Base-by-base conservation (phyloP, 805 yeast species). In the Spathaspora boniae region DNA sequence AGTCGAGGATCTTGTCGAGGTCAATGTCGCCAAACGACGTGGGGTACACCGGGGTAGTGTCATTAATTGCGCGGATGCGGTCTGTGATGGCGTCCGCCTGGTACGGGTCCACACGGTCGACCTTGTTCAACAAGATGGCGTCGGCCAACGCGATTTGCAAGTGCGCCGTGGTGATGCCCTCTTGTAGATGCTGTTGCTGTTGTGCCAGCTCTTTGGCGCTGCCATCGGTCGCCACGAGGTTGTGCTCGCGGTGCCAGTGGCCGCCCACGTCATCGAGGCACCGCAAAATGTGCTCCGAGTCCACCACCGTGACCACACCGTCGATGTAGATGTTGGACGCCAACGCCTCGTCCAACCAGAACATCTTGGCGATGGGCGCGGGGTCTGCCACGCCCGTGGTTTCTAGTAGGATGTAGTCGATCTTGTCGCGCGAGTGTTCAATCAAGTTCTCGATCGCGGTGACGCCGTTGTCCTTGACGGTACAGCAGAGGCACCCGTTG, bases 301-400 rank as follows among this genome's bases (percentile, higher is more conserved):
- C 98, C 27, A 93, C 65, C 2, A 91, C 97, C 0, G 96, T 84
- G 9, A 93, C 74, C 4, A 91, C 86, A 0, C 96, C 96, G 58
- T 91, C 98, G 21, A 93, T 81, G 54, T 86, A 85, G 2, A 93
- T 87, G 46, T 80, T 81, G 4, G 95, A 80, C 11, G 81, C 72
- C 39, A 93, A 66, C 0, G 89, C 97, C 16, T 86, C 91, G 56
- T 93, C 98, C 20, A 89, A 70, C 98, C 98, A 93, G 60, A 93
- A 93, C 96, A 91, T 91, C 44, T 80, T 77, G 4, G 97, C 96
- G 18, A 93, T 87, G 0, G 98, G 98, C 0, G 89, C 97, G 0
- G 98, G 98, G 53, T 93, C 98, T 0, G 98, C 98, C 11, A 93
- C 72, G 0, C 98, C 98, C 0, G 96, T 87, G 0, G 98, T 93